Conservation (phyloP, 2,329 filamentous ascomycete genomes). For the Colletotrichum trifolii region DNA sequence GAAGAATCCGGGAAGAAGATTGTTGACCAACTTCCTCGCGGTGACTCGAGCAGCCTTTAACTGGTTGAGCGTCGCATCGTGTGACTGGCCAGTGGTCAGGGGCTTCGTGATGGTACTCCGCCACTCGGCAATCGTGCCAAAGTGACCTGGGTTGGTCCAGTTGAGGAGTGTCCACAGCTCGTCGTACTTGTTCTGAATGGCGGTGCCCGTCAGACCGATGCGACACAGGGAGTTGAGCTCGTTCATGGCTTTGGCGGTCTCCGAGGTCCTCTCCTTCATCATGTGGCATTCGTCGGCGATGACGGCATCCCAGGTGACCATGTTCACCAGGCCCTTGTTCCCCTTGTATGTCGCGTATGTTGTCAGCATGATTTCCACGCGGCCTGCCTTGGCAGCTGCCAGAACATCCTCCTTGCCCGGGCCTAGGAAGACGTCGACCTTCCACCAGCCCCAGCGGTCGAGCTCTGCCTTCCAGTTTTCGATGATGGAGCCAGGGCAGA, state of each 20-base stretch:
- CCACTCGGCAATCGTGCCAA: constrained; percentile 78
- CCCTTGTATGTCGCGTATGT: constrained; percentile 93
- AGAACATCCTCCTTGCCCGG: constrained; percentile 74
- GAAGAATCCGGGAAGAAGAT: constrained; percentile 90
- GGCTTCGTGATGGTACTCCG: constrained; percentile 80
- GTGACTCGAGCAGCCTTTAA: constrained; percentile 84
- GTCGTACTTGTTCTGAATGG: constrained; percentile 98
- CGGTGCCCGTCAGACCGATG: constrained; percentile 93
- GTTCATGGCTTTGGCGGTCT: constrained; percentile 87
- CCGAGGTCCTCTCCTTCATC: constrained; percentile 83
- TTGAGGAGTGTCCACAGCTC: constrained; percentile 96
- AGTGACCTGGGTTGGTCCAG: constrained; percentile 89
- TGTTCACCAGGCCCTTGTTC: constrained; percentile 78
- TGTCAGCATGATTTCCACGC: constrained; percentile 91
- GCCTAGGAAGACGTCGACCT: constrained; percentile 85
- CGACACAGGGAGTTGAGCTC: constrained; percentile 91
- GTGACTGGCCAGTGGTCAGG: constrained; percentile 87
- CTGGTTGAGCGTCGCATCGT: constrained; percentile 87
- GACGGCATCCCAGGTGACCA: constrained; percentile 91
- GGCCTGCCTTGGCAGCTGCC: constrained; percentile 77
- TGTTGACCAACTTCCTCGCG: constrained; percentile 85
- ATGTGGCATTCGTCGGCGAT: constrained; percentile 94
- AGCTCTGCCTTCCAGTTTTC: constrained; percentile 93
- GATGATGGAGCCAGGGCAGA: constrained; percentile 90
- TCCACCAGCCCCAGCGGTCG: constrained; percentile 95